Conservation (phyloP, 441 rosid genomes). For the Iberis amara region DNA sequence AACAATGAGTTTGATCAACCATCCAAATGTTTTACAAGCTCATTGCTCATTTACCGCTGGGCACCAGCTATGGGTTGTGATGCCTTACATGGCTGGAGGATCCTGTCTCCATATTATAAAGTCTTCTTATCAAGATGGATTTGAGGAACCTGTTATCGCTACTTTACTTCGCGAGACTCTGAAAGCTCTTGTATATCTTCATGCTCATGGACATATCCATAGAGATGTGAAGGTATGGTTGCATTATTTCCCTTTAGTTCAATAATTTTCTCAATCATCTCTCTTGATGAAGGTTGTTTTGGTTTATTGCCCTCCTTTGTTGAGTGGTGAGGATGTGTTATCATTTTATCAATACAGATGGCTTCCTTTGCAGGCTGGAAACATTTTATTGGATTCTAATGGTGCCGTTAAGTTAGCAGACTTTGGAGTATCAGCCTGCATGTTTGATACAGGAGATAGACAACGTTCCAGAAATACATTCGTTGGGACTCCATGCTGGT, state of each 20-base stretch:
- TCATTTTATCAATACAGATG: conserved; percentile 12
- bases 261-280: conserved; percentile 10
- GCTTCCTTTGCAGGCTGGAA: conserved; percentile 71
- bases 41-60: conserved; percentile 90
- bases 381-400: conserved; percentile 67
- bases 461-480: conserved; percentile 93
- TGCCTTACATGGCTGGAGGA: conserved; percentile 99
- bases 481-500: conserved; percentile 99
- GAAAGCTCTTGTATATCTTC: conserved; percentile 96
- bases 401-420: conserved; percentile 92
- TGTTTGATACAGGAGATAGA: conserved; percentile 97
- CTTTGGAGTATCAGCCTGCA: conserved; percentile 95
- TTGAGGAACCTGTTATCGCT: conserved; percentile 90
- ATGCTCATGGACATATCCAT: conserved; percentile 91
- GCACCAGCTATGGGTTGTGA: conserved; percentile 92
- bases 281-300: conserved; percentile 13
- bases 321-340: conserved; percentile 6
- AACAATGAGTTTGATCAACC: conserved; percentile 86
- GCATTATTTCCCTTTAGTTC: conserved; percentile 14
- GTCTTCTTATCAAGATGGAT: conserved; percentile 79
- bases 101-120: conserved; percentile 97
- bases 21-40: conserved; percentile 87
- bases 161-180: conserved; percentile 84
- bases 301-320: conserved; percentile 3
- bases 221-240: conserved; percentile 88